phyloP scores from a whole-genome alignment of 1,284 basidiomycete species.

The Ustilago vetiveriae region DNA sequence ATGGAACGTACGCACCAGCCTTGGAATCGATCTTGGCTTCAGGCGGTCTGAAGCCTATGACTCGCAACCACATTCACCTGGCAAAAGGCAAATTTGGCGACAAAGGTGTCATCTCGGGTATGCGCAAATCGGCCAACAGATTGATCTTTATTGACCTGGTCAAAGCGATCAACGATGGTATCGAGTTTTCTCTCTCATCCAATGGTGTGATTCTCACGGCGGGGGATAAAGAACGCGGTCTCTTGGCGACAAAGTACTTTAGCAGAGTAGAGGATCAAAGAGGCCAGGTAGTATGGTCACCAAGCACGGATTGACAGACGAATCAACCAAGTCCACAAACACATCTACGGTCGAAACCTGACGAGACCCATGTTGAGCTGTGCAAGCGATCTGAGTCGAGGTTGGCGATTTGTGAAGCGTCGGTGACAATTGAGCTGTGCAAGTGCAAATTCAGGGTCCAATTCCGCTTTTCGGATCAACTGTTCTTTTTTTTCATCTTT shows the following conservation, averaged over 20 bases:
- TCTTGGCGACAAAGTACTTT: conserved; percentile 49
- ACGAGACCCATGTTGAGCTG: no score
- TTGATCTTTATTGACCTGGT: conserved; percentile 80
- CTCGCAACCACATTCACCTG: conserved; percentile 85
- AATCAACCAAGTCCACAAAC: no score
- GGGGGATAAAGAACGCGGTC: conserved; percentile 68
- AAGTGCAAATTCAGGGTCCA: conserved; percentile 26
- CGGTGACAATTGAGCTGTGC: no score
- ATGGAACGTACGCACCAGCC: conserved; percentile 69
- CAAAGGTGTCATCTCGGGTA: conserved; percentile 77
- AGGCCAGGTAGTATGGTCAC: conserved; percentile 48
- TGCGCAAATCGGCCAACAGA: conserved; percentile 78
- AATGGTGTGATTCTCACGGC: conserved; percentile 86
- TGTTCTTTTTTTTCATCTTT: conserved; percentile 1
- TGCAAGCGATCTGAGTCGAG: no score
- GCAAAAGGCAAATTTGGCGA: conserved; percentile 75
- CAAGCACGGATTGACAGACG: not conserved
- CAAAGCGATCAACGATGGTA: conserved; percentile 76
- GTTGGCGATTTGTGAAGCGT: no score
- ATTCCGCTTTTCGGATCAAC: no score
- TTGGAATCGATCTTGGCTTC: conserved; percentile 60
- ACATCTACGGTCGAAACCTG: no score
- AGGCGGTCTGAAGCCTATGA: conserved; percentile 83
- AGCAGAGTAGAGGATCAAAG: conserved; percentile 39
- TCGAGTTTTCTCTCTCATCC: conserved; percentile 78